These are phyloP conservation scores for Coccomyxa sp. DNA, from an alignment of 139 green algal genomes.

Conservation along the genomic window DNA sequence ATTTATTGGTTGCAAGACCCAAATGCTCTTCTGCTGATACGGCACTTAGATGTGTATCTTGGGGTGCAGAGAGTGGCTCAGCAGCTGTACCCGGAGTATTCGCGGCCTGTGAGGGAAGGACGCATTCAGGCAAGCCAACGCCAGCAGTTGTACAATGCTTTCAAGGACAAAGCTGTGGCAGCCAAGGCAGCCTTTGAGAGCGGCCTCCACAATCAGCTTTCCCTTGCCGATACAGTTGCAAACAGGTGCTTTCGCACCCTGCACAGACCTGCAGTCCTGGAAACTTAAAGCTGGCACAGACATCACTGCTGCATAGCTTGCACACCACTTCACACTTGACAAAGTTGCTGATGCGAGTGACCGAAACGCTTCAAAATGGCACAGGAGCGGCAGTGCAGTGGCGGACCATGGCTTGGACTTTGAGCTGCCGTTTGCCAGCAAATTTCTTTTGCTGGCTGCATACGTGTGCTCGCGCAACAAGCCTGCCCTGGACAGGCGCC, in stretches of 20 bases:
- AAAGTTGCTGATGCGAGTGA: too few species aligned
- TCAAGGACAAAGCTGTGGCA: slow-evolving; percentile 1
- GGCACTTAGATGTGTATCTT: too few species aligned
- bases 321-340: too few species aligned
- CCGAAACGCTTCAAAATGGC: too few species aligned
- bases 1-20: too few species aligned
- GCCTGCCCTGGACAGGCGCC: slow-evolving; percentile 32
- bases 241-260: background rate
- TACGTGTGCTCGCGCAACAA: slow-evolving; percentile 58
- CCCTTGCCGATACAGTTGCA: background rate
- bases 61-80: slow-evolving; percentile 3
- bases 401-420: slow-evolving; percentile 18
- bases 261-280: too few species aligned
- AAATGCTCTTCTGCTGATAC: too few species aligned
- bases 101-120: slow-evolving; percentile 18
- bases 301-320: too few species aligned
- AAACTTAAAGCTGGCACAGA: too few species aligned
- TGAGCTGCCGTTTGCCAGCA: slow-evolving; percentile 46
- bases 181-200: background rate
- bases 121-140: slow-evolving; percentile 15
- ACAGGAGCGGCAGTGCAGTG: too few species aligned
- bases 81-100: slow-evolving; percentile 26
- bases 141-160: background rate
- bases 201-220: background rate
- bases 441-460: slow-evolving; percentile 46